Base-by-base conservation (phyloP, 2,329 filamentous ascomycete genomes). In the Nemania sp. region DNA sequence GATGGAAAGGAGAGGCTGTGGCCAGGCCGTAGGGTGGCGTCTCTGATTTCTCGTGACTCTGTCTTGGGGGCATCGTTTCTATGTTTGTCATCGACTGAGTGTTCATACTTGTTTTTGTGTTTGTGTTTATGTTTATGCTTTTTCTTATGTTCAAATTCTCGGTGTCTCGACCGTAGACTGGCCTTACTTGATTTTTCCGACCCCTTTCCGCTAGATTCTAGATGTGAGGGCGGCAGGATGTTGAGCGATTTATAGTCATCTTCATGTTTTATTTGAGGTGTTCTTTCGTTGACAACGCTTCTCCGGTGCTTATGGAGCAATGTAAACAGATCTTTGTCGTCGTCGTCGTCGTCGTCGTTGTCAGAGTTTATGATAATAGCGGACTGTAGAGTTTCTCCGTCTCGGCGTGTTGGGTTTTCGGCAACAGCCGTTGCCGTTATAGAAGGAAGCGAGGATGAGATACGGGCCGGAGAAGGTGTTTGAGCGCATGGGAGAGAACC, bases 161-260 rank as follows among this genome's bases (percentile, higher is more conserved):
- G n/a, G n/a, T n/a, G n/a, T 8, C 24, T 31, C 14, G 17, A 11
- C 6, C 8, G 17, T 6, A 26, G 22, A 12, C 19, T n/a, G 28
- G 14, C 15, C 11, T 9, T 0, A 17, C 6, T 6, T 3, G 6
- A 14, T 23, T 41, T 36, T 8, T n/a, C 14, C 20, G 6, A 2
- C 11, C 31, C 26, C 5, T 37, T 19, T 15, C 12, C 15, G 17
- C 19, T 7, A 4, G 12, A 15, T 3, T 12, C 5, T 6, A 6
- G 6, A 8, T 12, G 22, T 3, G 30, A 22, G n/a, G 15, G n/a
- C 15, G 6, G 15, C 8, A 24, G n/a, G 4, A 49, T 19, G 17
- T 54, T 24, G 3, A 57, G 47, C 15, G 50, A 54, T 15, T 37
- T 3, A 45, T 23, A 47, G 19, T 40, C 8, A 17, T 33, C 41